Evolutionary conservation across 306 rosid species (phyloP), one percentile per base, ranked within the genome.

Genomic region (Lathyrus tuberosus): DNA sequence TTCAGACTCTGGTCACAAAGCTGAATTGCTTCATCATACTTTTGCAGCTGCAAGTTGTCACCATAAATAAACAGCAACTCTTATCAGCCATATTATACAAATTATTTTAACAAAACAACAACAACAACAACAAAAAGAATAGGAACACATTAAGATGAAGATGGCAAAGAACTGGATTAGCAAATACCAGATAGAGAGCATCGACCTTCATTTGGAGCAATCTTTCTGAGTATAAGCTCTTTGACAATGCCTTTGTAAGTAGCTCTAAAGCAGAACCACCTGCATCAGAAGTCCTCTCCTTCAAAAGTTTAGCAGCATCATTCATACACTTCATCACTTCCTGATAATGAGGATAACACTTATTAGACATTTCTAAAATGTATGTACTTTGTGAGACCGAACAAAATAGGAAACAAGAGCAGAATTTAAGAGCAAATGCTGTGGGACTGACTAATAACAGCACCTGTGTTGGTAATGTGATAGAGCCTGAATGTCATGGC

Each of bases 151-250:
- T 70, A 71, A 41, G 75, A 76, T 26, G 62, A 35, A 61, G 9
- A 8, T 17, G 46, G 20, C 58, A 79, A 66, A 65, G 43, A 79
- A 65, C 33, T 42, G 73, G 69, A 51, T 73, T 37, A 30, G 57
- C 60, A 74, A 85, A 46, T 56, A 94, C 97, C 92, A 84, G 58
- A 81, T 67, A 75, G n/a, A 90, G 79, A 70, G 96, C 92, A 84
- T 91, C 96, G 18, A 87, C 97, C 80, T 94, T 94, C 91, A 88
- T 84, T 86, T 87, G 86, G 66, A 90, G 91, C 85, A 94, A 84
- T 49, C 78, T 87, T 80, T 94, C 98, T 6, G 97, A 90, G 84
- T 85, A 87, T 51, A 70, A 68, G 79, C 96, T 85, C 67, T 84
- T 86, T 44, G 91, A 84, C 73, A 88, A 62, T 67, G 89, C 97